Base-by-base conservation (phyloP, 176 grass and related monocot genomes). In the Coix lacrymajobi region DNA sequence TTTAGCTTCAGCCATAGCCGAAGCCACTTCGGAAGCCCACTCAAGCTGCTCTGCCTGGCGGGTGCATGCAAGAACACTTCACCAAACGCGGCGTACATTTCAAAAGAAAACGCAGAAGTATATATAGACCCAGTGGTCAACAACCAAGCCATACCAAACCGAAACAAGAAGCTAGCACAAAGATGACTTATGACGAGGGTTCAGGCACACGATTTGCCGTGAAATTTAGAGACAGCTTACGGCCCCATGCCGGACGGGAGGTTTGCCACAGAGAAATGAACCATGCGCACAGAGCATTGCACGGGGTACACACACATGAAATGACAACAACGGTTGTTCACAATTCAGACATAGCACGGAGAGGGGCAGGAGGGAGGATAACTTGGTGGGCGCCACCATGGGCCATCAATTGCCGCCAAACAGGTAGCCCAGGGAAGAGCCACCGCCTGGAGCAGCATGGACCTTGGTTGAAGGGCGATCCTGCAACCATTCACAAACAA, bases 381-480 rank as follows among this genome's bases (percentile, higher is more conserved):
- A 61, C 67, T 81, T 30, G 48, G 76, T 8, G 61, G 45, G 54
- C 67, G 22, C 57, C 20, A 29, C 22, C 75, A 74, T 75, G 6
- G 36, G 24, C 51, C 51, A 28, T 87, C 85, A 87, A 7, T 87
- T 87, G 6, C 92, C 88, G 61, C 92, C 92, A 10, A 94, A 94
- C 31, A 94, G 83, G 51, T 94, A 94, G 77, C 64, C 86, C 49
- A 94, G 83, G 70, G 88, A 88, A 79, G 92, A 94, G 14, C 88
- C 83, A 71, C 91, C 91, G 5, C 91, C 91, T 0, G 91, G 91
- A 33, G 82, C 91, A 41, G 74, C 69, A 24, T 88, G 83, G 61
- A 94, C 92, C 82, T 91, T 94, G 34, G 92, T 94, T 2, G 88
- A 94, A 69, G 92, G 92, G 11, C 92, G 92, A 3, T 88, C 83